A percentile compares a stretch with the other conserved stretches of the same genome.
Conservation (phyloP, 495 filamentous ascomycete genomes). For the Oleoguttula mirabilis region DNA sequence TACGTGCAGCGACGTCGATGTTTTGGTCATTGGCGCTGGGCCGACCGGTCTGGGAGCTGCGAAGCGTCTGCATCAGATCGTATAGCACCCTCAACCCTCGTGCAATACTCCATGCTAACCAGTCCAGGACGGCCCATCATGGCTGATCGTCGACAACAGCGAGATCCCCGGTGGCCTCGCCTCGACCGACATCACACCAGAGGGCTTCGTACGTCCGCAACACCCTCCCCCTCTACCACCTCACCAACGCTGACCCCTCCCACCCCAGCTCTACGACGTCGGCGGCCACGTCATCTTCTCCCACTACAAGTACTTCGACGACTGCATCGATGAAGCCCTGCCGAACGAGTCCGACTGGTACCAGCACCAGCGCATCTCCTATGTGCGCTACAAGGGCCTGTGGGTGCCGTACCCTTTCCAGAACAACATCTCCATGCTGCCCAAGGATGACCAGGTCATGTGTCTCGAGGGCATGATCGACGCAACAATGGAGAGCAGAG, state of each 20-base stretch:
- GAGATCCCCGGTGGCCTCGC: conserved; percentile 92
- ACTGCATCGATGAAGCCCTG: conserved; percentile 92
- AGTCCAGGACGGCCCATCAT: conserved; percentile 70
- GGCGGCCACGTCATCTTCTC: conserved; percentile 99
- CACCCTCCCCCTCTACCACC: not conserved
- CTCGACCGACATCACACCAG: conserved; percentile 87
- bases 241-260: conserved; percentile 18
- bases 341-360: conserved; percentile 93
- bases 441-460: conserved; percentile 90
- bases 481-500: conserved; percentile 73
- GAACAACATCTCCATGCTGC: conserved; percentile 98
- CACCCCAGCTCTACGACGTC: conserved; percentile 83
- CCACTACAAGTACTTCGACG: conserved; percentile 99
- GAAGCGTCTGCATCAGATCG: conserved; percentile 92
- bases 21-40: conserved; percentile 96
- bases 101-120: not conserved
- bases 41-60: conserved; percentile 94
- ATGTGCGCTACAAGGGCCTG: conserved; percentile 87
- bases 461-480: conserved; percentile 98
- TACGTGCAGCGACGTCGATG: conserved; percentile 76
- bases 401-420: conserved; percentile 99
- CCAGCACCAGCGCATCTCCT: conserved; percentile 95
- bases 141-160: conserved; percentile 89
- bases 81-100: no score
- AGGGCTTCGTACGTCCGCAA: conserved; percentile 79